Conservation (phyloP, 164 flowering plant genomes). For the Vitis rupestris region DNA sequence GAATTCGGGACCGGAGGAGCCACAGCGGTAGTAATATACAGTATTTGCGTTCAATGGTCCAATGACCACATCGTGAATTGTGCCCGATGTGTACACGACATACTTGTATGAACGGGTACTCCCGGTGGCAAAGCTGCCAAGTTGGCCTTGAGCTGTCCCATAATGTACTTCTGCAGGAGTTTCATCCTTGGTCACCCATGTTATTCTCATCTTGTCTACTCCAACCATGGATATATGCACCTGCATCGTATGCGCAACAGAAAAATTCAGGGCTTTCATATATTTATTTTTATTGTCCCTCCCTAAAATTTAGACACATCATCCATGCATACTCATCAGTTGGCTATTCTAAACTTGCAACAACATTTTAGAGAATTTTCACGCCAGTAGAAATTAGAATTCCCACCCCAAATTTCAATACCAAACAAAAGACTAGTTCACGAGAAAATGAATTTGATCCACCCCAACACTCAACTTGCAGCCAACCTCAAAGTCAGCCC, state of each 20-base stretch:
- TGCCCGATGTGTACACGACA: slow-evolving; percentile 45
- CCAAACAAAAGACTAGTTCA: too few relatives aligned
- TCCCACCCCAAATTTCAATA: too few relatives aligned
- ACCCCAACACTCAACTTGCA: too few relatives aligned
- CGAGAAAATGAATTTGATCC: too few relatives aligned
- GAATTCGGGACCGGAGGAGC: slow-evolving; percentile 29
- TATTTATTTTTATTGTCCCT: too few relatives aligned
- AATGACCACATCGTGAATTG: slow-evolving; percentile 54
- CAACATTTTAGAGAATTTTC: too few relatives aligned
- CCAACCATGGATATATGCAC: slow-evolving; percentile 81
- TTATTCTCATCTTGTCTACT: slow-evolving; percentile 63
- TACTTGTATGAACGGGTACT: slow-evolving; percentile 39
- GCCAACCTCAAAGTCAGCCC: too few relatives aligned
- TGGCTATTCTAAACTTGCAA: too few relatives aligned
- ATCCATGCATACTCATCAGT: too few relatives aligned
- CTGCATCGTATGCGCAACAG: slow-evolving; percentile 26
- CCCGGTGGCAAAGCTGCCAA: slow-evolving; percentile 38
- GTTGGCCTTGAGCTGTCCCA: slow-evolving; percentile 44
- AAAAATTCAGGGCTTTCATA: too few relatives aligned
- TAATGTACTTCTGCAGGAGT: slow-evolving; percentile 48
- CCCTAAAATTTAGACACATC: too few relatives aligned
- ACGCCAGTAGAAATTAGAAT: too few relatives aligned
- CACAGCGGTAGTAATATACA: slow-evolving; percentile 46
- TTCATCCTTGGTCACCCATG: slow-evolving; percentile 56
- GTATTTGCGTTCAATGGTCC: slow-evolving; percentile 60